phyloP scores from a whole-genome alignment of 176 grass and related monocot species.

The Tillandsia fasciculata region DNA sequence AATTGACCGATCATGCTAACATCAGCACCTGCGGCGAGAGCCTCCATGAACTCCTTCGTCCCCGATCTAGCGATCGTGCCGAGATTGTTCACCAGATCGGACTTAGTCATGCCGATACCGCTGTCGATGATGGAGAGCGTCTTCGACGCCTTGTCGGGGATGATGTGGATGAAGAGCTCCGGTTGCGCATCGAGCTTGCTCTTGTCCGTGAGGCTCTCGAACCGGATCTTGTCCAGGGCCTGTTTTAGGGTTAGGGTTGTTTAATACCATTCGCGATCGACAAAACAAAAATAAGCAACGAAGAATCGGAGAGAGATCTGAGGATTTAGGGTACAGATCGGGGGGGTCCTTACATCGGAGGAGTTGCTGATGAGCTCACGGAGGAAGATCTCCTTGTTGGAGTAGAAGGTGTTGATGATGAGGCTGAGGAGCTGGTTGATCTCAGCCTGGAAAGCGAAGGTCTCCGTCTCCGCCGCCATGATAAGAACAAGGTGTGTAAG shows the following conservation, averaged over 20 bases:
- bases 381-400: conserved; percentile 99
- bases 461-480: conserved; percentile 86
- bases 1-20: conserved; percentile 99
- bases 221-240: conserved; percentile 98
- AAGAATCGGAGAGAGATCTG: not conserved
- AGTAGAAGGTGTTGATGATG: conserved; percentile 99
- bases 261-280: not conserved
- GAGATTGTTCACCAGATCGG: conserved; percentile 94
- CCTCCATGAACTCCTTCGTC: conserved; percentile 98
- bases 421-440: conserved; percentile 90
- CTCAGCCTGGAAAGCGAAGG: conserved; percentile 96
- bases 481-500: not conserved
- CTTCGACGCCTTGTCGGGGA: conserved; percentile 84
- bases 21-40: conserved; percentile 86
- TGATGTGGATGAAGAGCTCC: conserved; percentile 84
- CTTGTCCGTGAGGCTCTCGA: conserved; percentile 91
- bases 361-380: conserved; percentile 85
- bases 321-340: not conserved
- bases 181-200: conserved; percentile 97
- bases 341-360: conserved; percentile 47
- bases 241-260: conserved; percentile 4
- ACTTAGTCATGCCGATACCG: conserved; percentile 93
- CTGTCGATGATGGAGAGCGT: conserved; percentile 70
- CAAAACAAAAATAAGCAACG: not conserved
- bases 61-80: conserved; percentile 91